Base-by-base conservation (phyloP, 352 stramenopile species). In the Phytophthora rubi region DNA sequence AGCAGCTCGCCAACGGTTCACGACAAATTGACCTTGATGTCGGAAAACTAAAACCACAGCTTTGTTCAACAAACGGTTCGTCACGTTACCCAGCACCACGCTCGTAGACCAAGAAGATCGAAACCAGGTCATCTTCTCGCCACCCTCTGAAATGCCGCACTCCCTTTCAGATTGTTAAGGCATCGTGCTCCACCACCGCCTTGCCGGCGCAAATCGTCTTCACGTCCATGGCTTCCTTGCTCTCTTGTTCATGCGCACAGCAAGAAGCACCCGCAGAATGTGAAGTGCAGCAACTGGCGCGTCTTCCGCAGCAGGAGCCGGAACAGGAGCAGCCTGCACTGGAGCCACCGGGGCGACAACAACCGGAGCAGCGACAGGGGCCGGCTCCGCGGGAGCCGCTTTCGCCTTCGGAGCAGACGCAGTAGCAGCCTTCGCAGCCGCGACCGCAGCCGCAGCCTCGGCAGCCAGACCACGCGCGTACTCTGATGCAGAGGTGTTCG, bases 121-220 rank as follows among this genome's bases (percentile, higher is more conserved):
- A 73, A 6, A 79, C 79, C 45, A 97, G 59, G 33, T 94, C 88
- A 92, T 62, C 59, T 96, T 86, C 8, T 76, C 88, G 16, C 80
- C 83, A 47, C 84, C 83, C 15, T 96, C 87, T 21, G 85, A 80
- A 39, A 85, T 75, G 59, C 77, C 80, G 10, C 75, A 96, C 63
- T 97, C 90, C 70, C 93, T 93, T 59, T 92, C 88, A 97, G 62
- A 47, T 97, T 89, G 18, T 89, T 89, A 53, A 95, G 79, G 47
- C 91, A 61, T 97, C 90, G 61, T 97, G 96, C 75, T 96, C 88
- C 12, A 94, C 76, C 23, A 26, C 23, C 23, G 23, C 23, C 66
- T 95, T 94, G 45, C 88, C 86, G 28, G 78, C 85, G 18, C 76
- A 90, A 2, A 94, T 74, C 7, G 76, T 83, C 69, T 93, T 90